Conservation (phyloP, 441 rosid species). For the Brassica balearica region DNA sequence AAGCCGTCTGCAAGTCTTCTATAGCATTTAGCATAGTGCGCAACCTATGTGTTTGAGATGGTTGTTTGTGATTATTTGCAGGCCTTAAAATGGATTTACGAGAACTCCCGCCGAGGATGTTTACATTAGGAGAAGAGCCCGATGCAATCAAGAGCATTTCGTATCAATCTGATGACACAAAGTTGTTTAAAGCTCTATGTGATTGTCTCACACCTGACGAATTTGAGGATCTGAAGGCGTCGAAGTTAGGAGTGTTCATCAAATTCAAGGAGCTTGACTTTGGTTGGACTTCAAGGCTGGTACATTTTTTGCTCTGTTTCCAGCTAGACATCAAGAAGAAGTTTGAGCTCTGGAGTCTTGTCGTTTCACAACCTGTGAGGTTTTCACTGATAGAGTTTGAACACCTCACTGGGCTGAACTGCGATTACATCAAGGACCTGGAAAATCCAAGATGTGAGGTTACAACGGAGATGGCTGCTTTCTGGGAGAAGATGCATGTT, state of each 20-base stretch:
- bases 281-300: background rate
- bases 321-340: background rate
- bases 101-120: background rate
- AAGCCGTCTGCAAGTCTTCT: background rate
- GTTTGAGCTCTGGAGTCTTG: background rate
- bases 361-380: background rate
- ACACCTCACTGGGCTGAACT: too few relatives aligned
- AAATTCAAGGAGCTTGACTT: background rate
- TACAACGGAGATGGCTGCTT: too few relatives aligned
- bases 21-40: background rate
- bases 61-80: background rate
- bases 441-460: too few relatives aligned
- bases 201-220: background rate
- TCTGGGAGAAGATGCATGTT: too few relatives aligned
- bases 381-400: too few relatives aligned
- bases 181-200: background rate
- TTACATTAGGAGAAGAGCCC: background rate
- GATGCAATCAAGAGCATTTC: background rate
- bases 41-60: background rate
- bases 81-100: background rate
- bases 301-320: background rate
- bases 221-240: background rate
- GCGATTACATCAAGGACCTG: too few relatives aligned
- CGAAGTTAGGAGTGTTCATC: background rate
- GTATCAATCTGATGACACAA: background rate